phyloP scores from a whole-genome alignment of 495 filamentous ascomycete genomes.

The Neurospora sp. region DNA sequence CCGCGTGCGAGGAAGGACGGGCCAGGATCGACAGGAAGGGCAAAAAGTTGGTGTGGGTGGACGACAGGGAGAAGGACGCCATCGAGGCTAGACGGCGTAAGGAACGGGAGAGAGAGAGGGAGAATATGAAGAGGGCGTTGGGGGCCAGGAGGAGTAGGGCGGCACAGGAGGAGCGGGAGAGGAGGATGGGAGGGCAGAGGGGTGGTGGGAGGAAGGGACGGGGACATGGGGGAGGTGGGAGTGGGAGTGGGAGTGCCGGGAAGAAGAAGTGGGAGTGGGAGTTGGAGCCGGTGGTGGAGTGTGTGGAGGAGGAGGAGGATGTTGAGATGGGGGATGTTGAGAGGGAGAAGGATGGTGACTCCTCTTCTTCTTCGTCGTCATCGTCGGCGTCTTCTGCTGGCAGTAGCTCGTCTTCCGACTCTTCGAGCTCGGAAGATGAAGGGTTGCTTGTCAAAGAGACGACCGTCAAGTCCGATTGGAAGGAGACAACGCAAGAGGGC shows the following conservation, averaged over 20 bases:
- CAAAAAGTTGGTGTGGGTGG: not conserved
- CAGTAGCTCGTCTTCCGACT: not conserved
- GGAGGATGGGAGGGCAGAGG: not conserved
- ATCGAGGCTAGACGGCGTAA: not conserved
- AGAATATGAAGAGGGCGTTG: not conserved
- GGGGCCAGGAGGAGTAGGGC: not conserved
- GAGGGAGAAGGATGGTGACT: not conserved
- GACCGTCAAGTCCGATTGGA: not conserved
- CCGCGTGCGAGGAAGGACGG: constrained; percentile 4
- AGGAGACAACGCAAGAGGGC: not conserved
- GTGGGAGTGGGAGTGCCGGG: not conserved
- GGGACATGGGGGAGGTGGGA: not conserved
- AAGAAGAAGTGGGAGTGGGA: not conserved
- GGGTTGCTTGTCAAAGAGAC: not conserved
- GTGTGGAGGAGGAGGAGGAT: not conserved
- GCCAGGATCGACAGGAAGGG: not conserved
- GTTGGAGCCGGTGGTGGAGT: not conserved
- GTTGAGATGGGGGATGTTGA: not conserved
- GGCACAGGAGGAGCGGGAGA: not conserved
- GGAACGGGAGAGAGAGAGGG: not conserved
- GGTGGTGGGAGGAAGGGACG: not conserved
- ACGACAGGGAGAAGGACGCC: not conserved
- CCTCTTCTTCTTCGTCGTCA: not conserved
- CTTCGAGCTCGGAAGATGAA: not conserved
- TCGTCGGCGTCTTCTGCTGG: not conserved